Conservation (phyloP, 129 eudicot genomes). For the Centella asiatica region DNA sequence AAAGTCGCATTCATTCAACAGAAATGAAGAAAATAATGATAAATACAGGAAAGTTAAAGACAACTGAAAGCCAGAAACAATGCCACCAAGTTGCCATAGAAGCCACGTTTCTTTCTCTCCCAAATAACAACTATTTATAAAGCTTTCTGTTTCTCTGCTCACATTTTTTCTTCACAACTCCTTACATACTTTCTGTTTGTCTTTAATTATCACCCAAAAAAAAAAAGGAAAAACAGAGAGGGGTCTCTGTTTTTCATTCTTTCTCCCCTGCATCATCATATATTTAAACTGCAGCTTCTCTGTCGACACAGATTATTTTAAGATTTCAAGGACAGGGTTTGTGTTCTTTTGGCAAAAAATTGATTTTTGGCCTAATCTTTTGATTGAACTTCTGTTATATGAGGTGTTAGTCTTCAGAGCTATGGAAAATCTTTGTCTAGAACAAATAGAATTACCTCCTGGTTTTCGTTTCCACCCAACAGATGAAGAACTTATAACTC, state of each 20-base stretch:
- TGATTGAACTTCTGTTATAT: neutral
- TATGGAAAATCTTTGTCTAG: slow-evolving; percentile 26
- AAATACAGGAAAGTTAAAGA: neutral
- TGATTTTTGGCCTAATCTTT: neutral
- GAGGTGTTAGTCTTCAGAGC: neutral
- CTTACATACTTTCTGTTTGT: slow-evolving; percentile 30
- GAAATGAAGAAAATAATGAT: slow-evolving; percentile 1
- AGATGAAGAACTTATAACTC: slow-evolving; percentile 78
- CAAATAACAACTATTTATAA: slow-evolving; percentile 39
- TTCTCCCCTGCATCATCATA: slow-evolving; percentile 9
- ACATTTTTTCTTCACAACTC: slow-evolving; percentile 10
- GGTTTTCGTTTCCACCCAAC: slow-evolving; percentile 89
- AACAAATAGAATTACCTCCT: slow-evolving; percentile 61
- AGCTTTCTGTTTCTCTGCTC: slow-evolving; percentile 25
- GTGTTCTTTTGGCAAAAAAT: neutral
- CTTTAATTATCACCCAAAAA: no score
- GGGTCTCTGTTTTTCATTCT: slow-evolving; percentile 7
- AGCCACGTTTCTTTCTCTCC: slow-evolving; percentile 45
- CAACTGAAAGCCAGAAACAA: slow-evolving; percentile 18
- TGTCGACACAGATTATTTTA: no score
- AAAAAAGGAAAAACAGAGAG: no score
- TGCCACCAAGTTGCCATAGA: slow-evolving; percentile 24
- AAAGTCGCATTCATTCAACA: neutral
- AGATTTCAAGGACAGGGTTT: neutral
- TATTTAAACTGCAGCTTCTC: neutral